A percentile compares a stretch with the other conserved stretches of the same genome.
These are phyloP conservation scores for Lichtheimia hyalospora DNA, from an alignment of 371 early-diverging fungal species.

Conservation along the genomic window DNA sequence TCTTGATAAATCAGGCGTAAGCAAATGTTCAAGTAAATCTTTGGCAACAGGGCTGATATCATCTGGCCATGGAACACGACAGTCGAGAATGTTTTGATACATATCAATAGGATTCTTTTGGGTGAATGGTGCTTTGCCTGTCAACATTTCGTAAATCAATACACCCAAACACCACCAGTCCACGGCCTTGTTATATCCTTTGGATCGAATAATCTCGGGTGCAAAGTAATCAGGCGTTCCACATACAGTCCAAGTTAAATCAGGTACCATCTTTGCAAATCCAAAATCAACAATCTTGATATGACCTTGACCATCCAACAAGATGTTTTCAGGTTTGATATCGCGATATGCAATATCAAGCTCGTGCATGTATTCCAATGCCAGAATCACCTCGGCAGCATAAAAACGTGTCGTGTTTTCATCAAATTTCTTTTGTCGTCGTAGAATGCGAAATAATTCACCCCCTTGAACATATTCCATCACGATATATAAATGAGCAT, in stretches of 20 bases:
- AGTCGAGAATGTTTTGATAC: conserved; percentile 78
- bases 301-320: conserved; percentile 91
- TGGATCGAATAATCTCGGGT: conserved; percentile 96
- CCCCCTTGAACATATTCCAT: conserved; percentile 98
- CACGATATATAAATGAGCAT: conserved; percentile 87
- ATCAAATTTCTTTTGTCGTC: conserved; percentile 77
- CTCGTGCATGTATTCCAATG: conserved; percentile 93
- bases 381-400: conserved; percentile 76
- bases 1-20: conserved; percentile 84
- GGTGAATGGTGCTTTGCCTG: conserved; percentile 91
- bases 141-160: conserved; percentile 94
- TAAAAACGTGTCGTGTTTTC: conserved; percentile 86
- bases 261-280: conserved; percentile 87
- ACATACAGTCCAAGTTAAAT: conserved; percentile 89
- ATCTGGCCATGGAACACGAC: conserved; percentile 74
- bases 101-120: conserved; percentile 90
- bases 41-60: conserved; percentile 87
- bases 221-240: conserved; percentile 96
- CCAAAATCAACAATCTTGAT: conserved; percentile 99
- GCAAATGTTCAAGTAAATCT: conserved; percentile 85
- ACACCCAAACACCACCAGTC: conserved; percentile 99
- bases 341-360: conserved; percentile 96
- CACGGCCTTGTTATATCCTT: conserved; percentile 95
- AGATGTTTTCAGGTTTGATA: conserved; percentile 91
- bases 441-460: conserved; percentile 82